A percentile compares a stretch with the other conserved stretches of the same genome.
Conservation (phyloP, 2,329 filamentous ascomycete species). For the Orbilia ellipsospora region DNA sequence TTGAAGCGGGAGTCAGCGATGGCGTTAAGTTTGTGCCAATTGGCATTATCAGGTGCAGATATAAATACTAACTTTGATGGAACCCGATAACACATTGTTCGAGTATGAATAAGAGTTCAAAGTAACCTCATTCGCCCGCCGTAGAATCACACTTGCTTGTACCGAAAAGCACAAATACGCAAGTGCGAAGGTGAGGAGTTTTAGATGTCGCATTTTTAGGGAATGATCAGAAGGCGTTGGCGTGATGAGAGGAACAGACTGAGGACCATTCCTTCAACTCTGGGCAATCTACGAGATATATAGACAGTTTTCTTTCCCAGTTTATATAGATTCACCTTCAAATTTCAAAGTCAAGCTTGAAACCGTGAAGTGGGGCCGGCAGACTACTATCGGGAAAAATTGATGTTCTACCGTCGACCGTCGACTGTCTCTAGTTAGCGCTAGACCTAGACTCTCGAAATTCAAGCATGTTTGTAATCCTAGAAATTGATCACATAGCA, state of each 20-base stretch:
- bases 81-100: slow-evolving; percentile 58
- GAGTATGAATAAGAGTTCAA: slow-evolving; percentile 57
- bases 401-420: background rate
- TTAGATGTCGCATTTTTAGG: slow-evolving; percentile 24
- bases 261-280: background rate
- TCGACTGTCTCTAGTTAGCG: slow-evolving; percentile 18
- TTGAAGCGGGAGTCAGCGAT: background rate
- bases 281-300: slow-evolving; percentile 28
- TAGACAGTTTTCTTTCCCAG: slow-evolving; percentile 10
- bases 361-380: background rate
- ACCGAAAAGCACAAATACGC: slow-evolving; percentile 22
- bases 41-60: no score
- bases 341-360: background rate
- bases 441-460: slow-evolving; percentile 8
- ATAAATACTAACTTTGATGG: slow-evolving; percentile 57
- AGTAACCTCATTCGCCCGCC: slow-evolving; percentile 57
- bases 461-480: slow-evolving; percentile 2
- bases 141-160: slow-evolving; percentile 48
- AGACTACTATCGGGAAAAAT: slow-evolving; percentile 3
- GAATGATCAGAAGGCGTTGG: slow-evolving; percentile 2
- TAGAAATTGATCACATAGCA: background rate
- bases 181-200: slow-evolving; percentile 22
- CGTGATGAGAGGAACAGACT: background rate
- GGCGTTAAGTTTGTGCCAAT: background rate
- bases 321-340: background rate